Percentiles rank a stretch among this genome's conserved stretches.
Conservation (phyloP, 371 early-diverging fungal genomes). For the Rhizomucor miehei region DNA sequence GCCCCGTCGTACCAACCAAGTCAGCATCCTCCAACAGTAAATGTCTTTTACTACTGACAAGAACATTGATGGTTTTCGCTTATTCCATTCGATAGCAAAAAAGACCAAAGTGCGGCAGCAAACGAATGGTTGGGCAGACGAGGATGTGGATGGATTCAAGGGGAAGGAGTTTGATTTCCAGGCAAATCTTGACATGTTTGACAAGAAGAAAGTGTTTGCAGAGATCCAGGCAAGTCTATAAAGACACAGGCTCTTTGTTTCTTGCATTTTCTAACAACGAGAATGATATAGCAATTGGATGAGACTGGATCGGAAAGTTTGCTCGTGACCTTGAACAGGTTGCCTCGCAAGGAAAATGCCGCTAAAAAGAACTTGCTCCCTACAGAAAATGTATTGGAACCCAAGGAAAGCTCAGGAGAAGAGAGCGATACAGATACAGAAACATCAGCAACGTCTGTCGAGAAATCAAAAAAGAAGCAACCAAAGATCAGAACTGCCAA, state of each 20-base stretch:
- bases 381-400: slow-evolving; percentile 57
- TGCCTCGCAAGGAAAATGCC: slow-evolving; percentile 25
- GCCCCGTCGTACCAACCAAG: background rate
- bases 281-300: slow-evolving; percentile 56
- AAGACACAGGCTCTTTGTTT: too few relatives aligned
- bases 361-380: slow-evolving; percentile 39
- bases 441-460: slow-evolving; percentile 24
- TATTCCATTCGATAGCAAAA: slow-evolving; percentile 12
- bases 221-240: slow-evolving; percentile 62
- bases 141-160: slow-evolving; percentile 56
- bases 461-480: background rate
- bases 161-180: slow-evolving; percentile 84
- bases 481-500: slow-evolving; percentile 15
- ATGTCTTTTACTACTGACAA: background rate
- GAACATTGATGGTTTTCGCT: background rate
- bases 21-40: slow-evolving; percentile 3
- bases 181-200: slow-evolving; percentile 71
- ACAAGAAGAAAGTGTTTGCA: slow-evolving; percentile 79
- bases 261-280: background rate
- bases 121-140: slow-evolving; percentile 54
- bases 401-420: slow-evolving; percentile 22
- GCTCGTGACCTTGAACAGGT: slow-evolving; percentile 65
- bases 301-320: slow-evolving; percentile 68
- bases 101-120: slow-evolving; percentile 8
- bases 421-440: slow-evolving; percentile 32